Evolutionary conservation across 2,329 filamentous ascomycete genomes (phyloP).

Genomic region (Neocatenulostroma microsporum): DNA sequence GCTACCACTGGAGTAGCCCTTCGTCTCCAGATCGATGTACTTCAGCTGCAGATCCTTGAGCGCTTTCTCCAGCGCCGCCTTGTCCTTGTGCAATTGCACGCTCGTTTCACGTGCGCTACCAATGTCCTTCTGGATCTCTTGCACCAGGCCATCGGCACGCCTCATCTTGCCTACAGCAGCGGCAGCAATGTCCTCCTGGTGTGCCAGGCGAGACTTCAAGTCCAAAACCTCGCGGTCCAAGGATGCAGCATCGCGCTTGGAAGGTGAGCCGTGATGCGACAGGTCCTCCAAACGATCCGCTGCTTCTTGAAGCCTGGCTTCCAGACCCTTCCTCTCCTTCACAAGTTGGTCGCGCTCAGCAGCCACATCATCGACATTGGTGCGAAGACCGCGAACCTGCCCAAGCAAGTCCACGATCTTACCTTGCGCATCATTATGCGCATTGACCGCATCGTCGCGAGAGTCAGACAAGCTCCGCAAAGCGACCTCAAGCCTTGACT

Average conservation of each 20-base stretch:
- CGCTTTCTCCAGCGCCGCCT: constrained; percentile 78
- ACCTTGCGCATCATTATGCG: constrained; percentile 89
- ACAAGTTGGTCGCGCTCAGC: constrained; percentile 76
- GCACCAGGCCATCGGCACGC: constrained; percentile 74
- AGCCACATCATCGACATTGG: constrained; percentile 75
- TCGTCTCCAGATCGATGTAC: constrained; percentile 90
- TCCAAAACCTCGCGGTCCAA: constrained; percentile 85
- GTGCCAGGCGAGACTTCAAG: constrained; percentile 77
- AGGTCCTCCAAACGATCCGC: constrained; percentile 84
- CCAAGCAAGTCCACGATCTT: constrained; percentile 86
- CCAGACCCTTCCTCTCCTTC: constrained; percentile 84
- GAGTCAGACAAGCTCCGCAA: constrained; percentile 81
- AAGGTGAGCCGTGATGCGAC: constrained; percentile 66
- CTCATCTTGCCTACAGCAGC: constrained; percentile 97
- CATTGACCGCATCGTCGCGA: constrained; percentile 85
- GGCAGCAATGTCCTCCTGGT: constrained; percentile 85
- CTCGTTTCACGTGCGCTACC: constrained; percentile 74
- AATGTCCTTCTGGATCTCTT: constrained; percentile 90
- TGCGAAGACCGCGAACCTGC: constrained; percentile 76
- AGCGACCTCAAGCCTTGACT: constrained; percentile 81
- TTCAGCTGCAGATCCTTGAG: constrained; percentile 84
- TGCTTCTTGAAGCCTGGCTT: constrained; percentile 77
- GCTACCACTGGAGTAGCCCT: constrained; percentile 88
- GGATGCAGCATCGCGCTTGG: constrained; percentile 79
- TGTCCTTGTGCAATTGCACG: constrained; percentile 77